These are phyloP conservation scores for Seiridium unicorne DNA, from an alignment of 2,329 filamentous ascomycete genomes.

Conservation along the genomic window DNA sequence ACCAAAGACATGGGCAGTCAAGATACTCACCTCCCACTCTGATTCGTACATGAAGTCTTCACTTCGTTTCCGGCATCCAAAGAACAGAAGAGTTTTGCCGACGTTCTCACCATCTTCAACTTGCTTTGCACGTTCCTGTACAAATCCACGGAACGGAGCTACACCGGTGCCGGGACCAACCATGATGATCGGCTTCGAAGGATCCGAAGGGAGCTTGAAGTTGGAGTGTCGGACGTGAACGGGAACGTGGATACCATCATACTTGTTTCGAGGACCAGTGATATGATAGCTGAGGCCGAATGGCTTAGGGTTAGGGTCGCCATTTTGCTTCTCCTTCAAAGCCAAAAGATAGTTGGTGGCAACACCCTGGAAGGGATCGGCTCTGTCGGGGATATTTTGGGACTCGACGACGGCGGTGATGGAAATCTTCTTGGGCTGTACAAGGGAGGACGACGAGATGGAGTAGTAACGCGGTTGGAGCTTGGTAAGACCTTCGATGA, in stretches of 20 bases:
- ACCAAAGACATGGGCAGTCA: neutral
- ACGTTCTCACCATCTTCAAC: slow-evolving; percentile 78
- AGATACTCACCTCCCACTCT: slow-evolving; percentile 80
- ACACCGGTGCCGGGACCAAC: slow-evolving; percentile 95
- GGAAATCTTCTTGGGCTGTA: slow-evolving; percentile 92
- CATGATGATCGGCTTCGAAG: slow-evolving; percentile 91
- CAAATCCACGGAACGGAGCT: slow-evolving; percentile 91
- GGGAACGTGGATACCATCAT: slow-evolving; percentile 90
- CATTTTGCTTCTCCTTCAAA: slow-evolving; percentile 94
- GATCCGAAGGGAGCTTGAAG: slow-evolving; percentile 97
- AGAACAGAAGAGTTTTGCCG: slow-evolving; percentile 88
- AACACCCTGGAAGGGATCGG: slow-evolving; percentile 83
- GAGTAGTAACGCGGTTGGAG: slow-evolving; percentile 98
- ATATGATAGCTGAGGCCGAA: slow-evolving; percentile 86
- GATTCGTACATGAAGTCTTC: slow-evolving; percentile 92
- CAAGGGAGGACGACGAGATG: slow-evolving; percentile 93
- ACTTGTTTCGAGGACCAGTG: slow-evolving; percentile 90
- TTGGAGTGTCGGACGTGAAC: slow-evolving; percentile 97
- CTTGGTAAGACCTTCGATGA: slow-evolving; percentile 92
- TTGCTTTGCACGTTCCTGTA: slow-evolving; percentile 88
- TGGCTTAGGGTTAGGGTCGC: slow-evolving; percentile 75
- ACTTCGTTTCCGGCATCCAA: slow-evolving; percentile 82
- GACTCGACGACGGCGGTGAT: slow-evolving; percentile 95
- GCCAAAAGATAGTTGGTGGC: slow-evolving; percentile 96
- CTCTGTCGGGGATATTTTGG: slow-evolving; percentile 71